Percentiles rank a stretch among this genome's conserved stretches.
These are phyloP conservation scores for Ligustrum vulgare DNA, from an alignment of 257 asterid genomes.

Conservation along the genomic window DNA sequence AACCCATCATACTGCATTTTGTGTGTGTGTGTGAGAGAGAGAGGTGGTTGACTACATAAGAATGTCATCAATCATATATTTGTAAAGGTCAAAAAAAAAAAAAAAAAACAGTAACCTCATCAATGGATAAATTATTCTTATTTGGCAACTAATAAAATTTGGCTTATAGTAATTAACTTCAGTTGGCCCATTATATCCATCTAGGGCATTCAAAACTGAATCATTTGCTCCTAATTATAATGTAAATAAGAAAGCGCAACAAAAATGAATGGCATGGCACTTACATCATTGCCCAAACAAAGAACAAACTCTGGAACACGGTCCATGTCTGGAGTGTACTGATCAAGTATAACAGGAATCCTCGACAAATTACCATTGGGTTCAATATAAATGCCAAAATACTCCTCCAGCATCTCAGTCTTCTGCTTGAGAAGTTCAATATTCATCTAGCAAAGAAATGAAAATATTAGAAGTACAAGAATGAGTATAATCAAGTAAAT, in stretches of 20 bases:
- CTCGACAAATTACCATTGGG: slow-evolving; percentile 70
- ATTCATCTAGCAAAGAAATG: slow-evolving; percentile 56
- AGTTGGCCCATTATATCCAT: neutral
- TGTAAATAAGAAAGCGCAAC: slow-evolving; percentile 11
- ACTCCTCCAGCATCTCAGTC: slow-evolving; percentile 82
- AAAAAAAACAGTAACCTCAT: neutral
- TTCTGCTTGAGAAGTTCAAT: slow-evolving; percentile 70
- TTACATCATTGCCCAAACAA: slow-evolving; percentile 96
- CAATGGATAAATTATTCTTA: neutral
- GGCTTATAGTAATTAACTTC: neutral
- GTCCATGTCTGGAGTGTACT: slow-evolving; percentile 97
- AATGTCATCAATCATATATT: neutral
- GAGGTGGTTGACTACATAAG: neutral
- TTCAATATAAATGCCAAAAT: slow-evolving; percentile 69
- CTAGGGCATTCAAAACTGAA: slow-evolving; percentile 5
- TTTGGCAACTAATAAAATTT: neutral
- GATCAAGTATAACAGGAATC: slow-evolving; percentile 93
- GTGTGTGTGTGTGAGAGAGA: neutral
- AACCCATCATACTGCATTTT: too few species aligned
- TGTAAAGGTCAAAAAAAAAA: neutral
- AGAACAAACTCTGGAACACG: slow-evolving; percentile 91
- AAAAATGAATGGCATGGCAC: slow-evolving; percentile 31
- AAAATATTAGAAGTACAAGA: slow-evolving; percentile 14
- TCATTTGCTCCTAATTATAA: neutral
- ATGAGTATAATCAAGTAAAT: neutral